Base-by-base conservation (phyloP, 495 filamentous ascomycete species). In the Penicillium antarcticum region DNA sequence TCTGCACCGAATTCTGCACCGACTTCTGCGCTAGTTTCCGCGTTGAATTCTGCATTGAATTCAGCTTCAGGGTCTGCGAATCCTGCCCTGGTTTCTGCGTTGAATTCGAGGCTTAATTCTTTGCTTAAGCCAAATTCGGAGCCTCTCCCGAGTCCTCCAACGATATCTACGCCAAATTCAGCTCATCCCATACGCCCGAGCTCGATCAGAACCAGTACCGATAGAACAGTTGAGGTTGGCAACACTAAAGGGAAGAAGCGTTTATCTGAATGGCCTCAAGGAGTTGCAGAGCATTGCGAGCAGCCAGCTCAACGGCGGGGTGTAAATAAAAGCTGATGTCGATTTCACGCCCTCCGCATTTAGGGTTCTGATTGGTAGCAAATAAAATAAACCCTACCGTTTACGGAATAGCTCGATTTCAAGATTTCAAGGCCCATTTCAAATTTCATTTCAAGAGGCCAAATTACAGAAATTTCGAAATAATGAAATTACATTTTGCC, bases 361-460 rank as follows among this genome's bases (percentile, higher is more conserved):
- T 23, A 44, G 12, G 42, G 19, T 44, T 33, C 18, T 32, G 5
- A 44, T 29, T 44, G 26, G 42, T 44, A 29, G 42, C 14, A 44
- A 31, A 44, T 13, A 4, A 18, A 29, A 44, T 44, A 33, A 44
- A 31, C 42, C 17, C 33, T 45, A 33, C 26, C 26, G 1, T 34
- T 45, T 31, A 17, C 4, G 26, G 42, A 29, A n/a, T 31, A 45
- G 42, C 26, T 2, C 26, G 1, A 45, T 45, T 31, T 45, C 26
- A 33, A 45, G 42, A 45, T 45, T 45, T 45, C 26, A 45, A 45
- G 42, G 23, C 16, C 14, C 42, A 45, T 45, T 45, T 45, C n/a
- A 45, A 31, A 45, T 45, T 45, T 13, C 26, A 45, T 31, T 45
- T 45, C 42, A 45, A 45, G 23, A 11, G 16, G 42, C 26, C 42